phyloP scores from a whole-genome alignment of 176 grass and related monocot genomes.

The Canna indica region DNA sequence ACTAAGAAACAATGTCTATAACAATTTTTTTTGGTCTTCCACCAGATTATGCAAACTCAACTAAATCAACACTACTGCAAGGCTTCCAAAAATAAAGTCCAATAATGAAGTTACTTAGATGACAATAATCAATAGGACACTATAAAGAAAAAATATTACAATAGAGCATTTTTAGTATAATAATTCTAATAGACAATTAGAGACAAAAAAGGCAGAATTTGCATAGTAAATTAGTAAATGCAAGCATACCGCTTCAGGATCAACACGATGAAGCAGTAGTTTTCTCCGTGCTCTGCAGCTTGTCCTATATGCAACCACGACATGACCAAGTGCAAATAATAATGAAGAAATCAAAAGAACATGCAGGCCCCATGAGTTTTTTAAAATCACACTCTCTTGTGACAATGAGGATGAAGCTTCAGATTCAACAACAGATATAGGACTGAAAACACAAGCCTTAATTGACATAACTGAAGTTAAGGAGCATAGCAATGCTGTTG shows the following conservation, averaged over 20 bases:
- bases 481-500: constrained; percentile 56
- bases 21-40: too few species aligned
- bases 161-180: not conserved
- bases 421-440: constrained; percentile 47
- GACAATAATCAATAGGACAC: too few species aligned
- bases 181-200: not conserved
- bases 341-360: constrained; percentile 79
- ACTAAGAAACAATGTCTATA: too few species aligned
- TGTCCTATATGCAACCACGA: constrained; percentile 81
- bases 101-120: not conserved
- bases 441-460: constrained; percentile 70
- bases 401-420: constrained; percentile 58
- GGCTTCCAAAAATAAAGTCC: not conserved
- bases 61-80: not conserved
- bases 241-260: constrained; percentile 60
- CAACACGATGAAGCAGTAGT: constrained; percentile 65
- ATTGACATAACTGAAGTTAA: constrained; percentile 61
- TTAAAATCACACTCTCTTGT: constrained; percentile 47
- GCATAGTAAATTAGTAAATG: not conserved
- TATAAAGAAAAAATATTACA: too few species aligned
- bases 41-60: too few species aligned
- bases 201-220: not conserved
- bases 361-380: constrained; percentile 74
- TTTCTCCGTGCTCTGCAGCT: constrained; percentile 76
- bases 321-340: constrained; percentile 80